Evolutionary conservation across 163 green algal species (phyloP), one percentile per base, ranked within the genome.

Genomic region (Chlorella variabilis): DNA sequence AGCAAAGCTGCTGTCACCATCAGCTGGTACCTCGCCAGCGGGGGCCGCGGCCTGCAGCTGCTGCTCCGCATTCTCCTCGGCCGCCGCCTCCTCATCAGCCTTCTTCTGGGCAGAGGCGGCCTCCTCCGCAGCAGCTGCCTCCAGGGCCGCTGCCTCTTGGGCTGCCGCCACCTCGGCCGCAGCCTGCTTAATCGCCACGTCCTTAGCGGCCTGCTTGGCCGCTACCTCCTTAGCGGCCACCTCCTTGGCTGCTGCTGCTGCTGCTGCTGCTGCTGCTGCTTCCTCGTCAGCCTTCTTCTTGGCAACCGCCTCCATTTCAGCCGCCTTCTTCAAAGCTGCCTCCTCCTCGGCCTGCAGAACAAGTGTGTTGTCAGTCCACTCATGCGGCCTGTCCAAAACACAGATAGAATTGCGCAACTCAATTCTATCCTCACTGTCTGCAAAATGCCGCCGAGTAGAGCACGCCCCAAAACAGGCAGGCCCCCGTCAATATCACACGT

Each of bases 231-330:
- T n/a, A 62, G 18, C 51, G 4, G 51, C 51, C 51, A 23, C 11
- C 45, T 54, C 42, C 34, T 18, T 49, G n/a, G 69, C 51, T 23
- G 51, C 15, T 11, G 45, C 45, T 54, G 45, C 45, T 54, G 45
- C 33, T 25, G 31, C 48, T 1, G n/a, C 36, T 20, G 73, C 69
- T 23, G 69, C 74, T 20, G 61, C 70, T 8, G 27, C 45, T 51
- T 71, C 49, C 18, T 51, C 59, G n/a, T 41, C 63, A 34, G 62
- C 63, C 29, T 81, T 66, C 21, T 45, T 65, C 36, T 62, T 39
- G 1, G 23, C 48, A n/a, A 67, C 20, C 0, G 73, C 65, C 39
- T 58, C 80, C 54, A n/a, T 62, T 33, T 13, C 63, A 9, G 51
- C 71, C 0, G 54, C 31, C 71, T 58, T 38, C 31, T 48, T 63